Evolutionary conservation across 2,329 filamentous ascomycete species (phyloP).

Genomic region (Ophiostoma ulmi): DNA sequence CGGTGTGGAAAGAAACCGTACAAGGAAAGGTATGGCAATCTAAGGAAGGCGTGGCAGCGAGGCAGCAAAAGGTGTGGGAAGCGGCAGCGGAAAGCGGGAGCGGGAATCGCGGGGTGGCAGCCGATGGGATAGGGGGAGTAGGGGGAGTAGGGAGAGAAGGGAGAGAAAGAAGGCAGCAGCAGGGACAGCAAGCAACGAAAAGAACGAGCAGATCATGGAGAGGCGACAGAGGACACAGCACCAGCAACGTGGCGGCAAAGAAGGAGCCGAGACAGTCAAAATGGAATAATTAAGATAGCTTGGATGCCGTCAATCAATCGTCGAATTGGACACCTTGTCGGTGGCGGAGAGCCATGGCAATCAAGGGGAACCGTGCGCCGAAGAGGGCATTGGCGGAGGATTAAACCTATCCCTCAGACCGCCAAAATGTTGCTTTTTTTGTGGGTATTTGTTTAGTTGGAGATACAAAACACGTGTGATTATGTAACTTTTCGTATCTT

Average conservation of each 20-base stretch:
- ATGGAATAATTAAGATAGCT: not conserved
- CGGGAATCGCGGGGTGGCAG: slow-evolving; percentile 10
- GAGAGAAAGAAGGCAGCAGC: not conserved
- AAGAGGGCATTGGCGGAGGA: too few species aligned
- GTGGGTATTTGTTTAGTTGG: too few species aligned
- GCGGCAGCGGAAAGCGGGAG: not conserved
- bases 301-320: not conserved
- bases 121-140: not conserved
- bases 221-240: not conserved
- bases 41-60: not conserved
- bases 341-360: slow-evolving; percentile 1
- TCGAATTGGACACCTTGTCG: not conserved
- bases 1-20: not conserved
- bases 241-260: not conserved
- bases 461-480: too few species aligned
- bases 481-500: too few species aligned
- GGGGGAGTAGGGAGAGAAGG: not conserved
- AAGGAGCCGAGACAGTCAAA: not conserved
- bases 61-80: too few species aligned
- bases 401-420: too few species aligned
- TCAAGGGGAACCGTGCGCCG: slow-evolving; percentile 4
- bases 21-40: not conserved
- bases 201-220: not conserved
- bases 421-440: too few species aligned
- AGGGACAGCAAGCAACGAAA: not conserved